A percentile compares a stretch with the other conserved stretches of the same genome.
These are phyloP conservation scores for Sabuloglossum arenarium DNA, from an alignment of 495 filamentous ascomycete species.

Conservation along the genomic window DNA sequence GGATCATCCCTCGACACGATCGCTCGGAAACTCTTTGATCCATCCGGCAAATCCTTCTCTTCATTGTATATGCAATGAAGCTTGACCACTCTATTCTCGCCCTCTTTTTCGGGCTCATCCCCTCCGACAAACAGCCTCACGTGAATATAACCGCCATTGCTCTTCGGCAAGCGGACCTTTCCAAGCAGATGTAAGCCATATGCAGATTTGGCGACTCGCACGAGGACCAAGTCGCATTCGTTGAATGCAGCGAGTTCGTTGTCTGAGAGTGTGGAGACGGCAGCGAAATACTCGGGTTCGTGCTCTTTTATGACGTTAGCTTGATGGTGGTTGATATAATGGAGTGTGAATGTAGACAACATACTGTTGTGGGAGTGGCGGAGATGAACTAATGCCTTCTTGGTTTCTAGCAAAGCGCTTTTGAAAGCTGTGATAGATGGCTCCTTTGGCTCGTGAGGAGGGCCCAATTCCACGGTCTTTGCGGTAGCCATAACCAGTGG, in stretches of 20 bases:
- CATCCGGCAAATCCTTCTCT: constrained; percentile 23
- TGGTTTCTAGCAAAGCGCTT: constrained; percentile 25
- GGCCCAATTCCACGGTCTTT: constrained; percentile 27
- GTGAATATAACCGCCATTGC: constrained; percentile 15
- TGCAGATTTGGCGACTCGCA: constrained; percentile 28
- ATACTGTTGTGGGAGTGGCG: constrained; percentile 20
- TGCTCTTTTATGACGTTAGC: too few relatives aligned
- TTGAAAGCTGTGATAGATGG: constrained; percentile 29
- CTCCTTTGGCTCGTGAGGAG: constrained; percentile 27
- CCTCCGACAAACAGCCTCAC: constrained; percentile 29
- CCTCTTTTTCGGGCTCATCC: constrained; percentile 20
- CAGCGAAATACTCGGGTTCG: constrained; percentile 26
- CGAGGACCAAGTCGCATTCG: constrained; percentile 26
- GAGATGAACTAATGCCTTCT: constrained; percentile 27
- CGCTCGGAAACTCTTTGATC: constrained; percentile 25
- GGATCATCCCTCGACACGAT: constrained; percentile 29
- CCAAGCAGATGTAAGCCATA: constrained; percentile 37
- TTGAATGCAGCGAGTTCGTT: constrained; percentile 25
- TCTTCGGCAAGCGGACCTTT: constrained; percentile 28
- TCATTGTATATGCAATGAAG: constrained; percentile 33
- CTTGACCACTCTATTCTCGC: constrained; percentile 20
- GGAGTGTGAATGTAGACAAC: background rate
- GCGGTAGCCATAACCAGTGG: constrained; percentile 26
- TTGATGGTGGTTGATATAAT: too few relatives aligned
- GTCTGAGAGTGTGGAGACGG: constrained; percentile 12